Evolutionary conservation across 2,329 filamentous ascomycete genomes (phyloP).

Genomic region (Verticillium isaacii): DNA sequence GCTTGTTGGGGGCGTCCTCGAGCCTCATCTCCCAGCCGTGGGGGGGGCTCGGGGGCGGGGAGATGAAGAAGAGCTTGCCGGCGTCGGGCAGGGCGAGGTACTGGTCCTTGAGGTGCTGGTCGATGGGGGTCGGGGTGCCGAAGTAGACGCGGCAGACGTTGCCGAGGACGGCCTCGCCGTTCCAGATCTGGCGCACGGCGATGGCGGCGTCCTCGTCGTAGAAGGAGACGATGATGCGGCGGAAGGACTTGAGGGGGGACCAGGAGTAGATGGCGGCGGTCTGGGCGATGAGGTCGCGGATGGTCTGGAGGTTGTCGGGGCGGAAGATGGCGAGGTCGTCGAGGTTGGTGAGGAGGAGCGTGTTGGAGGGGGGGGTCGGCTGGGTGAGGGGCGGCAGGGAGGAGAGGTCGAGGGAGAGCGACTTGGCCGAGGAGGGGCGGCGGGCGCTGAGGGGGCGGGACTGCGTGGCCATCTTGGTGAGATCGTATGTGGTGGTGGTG

Average conservation of each 20-base stretch:
- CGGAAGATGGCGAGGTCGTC: conserved; percentile 69
- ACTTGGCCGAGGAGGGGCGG: conserved; percentile 38
- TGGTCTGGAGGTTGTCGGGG: conserved; percentile 66
- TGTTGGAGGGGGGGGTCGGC: conserved; percentile 77
- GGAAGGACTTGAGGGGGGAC: conserved; percentile 77
- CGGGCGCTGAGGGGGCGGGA: conserved; percentile 25
- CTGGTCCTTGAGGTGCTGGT: conserved; percentile 41
- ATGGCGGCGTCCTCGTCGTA: conserved; percentile 65
- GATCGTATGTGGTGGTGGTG: background rate
- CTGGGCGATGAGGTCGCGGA: conserved; percentile 64
- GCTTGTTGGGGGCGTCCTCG: conserved; percentile 66
- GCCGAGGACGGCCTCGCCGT: conserved; percentile 70
- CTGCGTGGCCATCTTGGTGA: conserved; percentile 10
- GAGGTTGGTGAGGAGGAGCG: conserved; percentile 79
- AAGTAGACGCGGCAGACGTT: conserved; percentile 66
- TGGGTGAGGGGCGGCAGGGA: conserved; percentile 63
- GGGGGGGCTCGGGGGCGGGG: conserved; percentile 62
- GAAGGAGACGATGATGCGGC: conserved; percentile 77
- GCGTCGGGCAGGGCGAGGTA: conserved; percentile 64
- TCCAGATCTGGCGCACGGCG: conserved; percentile 65
- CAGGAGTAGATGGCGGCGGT: conserved; percentile 73
- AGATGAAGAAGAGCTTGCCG: conserved; percentile 70
- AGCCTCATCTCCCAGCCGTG: conserved; percentile 65
- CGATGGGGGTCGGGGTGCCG: conserved; percentile 55
- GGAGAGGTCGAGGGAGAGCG: conserved; percentile 69